Evolutionary conservation across 139 green algal genomes (phyloP).

Genomic region (Chlamydomonas incerta): DNA sequence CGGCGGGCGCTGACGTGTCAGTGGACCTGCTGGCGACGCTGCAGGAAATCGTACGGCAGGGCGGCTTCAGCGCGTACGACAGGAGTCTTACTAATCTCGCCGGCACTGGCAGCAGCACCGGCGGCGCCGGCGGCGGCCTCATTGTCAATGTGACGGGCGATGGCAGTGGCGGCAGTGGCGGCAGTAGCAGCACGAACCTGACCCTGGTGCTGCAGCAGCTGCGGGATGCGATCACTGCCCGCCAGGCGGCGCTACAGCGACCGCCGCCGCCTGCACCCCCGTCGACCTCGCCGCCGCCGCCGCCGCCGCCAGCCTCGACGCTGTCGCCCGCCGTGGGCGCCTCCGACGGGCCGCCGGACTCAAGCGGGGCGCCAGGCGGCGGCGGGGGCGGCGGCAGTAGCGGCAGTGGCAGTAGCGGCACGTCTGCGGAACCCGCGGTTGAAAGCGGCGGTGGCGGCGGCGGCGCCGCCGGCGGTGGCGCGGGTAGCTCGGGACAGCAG

Average conservation of each 20-base stretch:
- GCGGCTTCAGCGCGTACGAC: not conserved
- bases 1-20: not conserved
- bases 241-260: not conserved
- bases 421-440: too few relatives aligned
- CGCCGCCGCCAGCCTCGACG: not conserved
- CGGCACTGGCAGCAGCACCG: too few relatives aligned
- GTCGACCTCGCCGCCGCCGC: not conserved
- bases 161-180: not conserved
- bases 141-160: too few relatives aligned
- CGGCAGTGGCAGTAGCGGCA: too few relatives aligned
- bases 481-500: too few relatives aligned
- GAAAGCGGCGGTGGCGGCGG: too few relatives aligned
- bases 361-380: too few relatives aligned
- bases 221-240: not conserved
- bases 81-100: too few relatives aligned
- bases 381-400: too few relatives aligned
- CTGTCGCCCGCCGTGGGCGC: not conserved
- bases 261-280: not conserved
- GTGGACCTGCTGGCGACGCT: conserved; percentile 25
- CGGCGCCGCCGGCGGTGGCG: too few relatives aligned
- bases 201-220: not conserved
- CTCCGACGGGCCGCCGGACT: too few relatives aligned
- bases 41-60: conserved; percentile 31
- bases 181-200: not conserved
- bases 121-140: too few relatives aligned